These are phyloP conservation scores for Verticillium longisporum DNA, from an alignment of 2,329 filamentous ascomycete species.

Conservation along the genomic window DNA sequence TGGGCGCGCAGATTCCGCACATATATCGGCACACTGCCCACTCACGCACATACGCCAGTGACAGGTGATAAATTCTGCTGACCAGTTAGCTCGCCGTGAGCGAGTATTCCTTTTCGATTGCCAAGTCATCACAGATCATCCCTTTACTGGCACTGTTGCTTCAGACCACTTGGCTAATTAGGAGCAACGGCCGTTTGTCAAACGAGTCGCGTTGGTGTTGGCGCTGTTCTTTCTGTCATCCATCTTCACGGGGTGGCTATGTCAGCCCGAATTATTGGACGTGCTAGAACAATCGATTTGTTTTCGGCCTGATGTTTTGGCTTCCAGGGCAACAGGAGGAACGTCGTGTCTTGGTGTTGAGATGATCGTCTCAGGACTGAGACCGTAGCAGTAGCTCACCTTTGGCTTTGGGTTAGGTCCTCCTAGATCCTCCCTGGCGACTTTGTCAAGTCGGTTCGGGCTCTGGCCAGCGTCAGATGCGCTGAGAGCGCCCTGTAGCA, in stretches of 20 bases:
- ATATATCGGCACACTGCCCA: background rate
- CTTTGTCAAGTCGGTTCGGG: background rate
- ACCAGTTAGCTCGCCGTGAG: background rate
- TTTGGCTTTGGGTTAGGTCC: too few species aligned
- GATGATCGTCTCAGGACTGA: background rate
- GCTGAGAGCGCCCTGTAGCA: background rate
- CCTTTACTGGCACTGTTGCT: background rate
- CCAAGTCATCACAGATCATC: background rate
- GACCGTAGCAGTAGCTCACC: background rate
- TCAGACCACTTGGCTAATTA: background rate
- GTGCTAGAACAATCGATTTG: background rate
- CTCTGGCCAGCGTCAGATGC: background rate
- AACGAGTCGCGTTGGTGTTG: background rate
- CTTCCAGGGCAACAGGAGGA: background rate
- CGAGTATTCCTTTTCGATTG: background rate
- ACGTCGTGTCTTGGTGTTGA: background rate
- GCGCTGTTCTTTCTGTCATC: background rate
- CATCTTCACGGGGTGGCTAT: background rate
- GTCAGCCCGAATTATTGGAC: background rate
- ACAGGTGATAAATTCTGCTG: background rate
- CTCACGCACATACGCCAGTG: background rate
- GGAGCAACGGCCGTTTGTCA: too few species aligned
- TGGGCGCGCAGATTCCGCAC: background rate
- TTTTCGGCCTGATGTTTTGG: background rate
- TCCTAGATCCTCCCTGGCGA: too few species aligned